These are phyloP conservation scores for Adiantum capillusveneris DNA, from an alignment of 75 land plant genomes.

Conservation along the genomic window DNA sequence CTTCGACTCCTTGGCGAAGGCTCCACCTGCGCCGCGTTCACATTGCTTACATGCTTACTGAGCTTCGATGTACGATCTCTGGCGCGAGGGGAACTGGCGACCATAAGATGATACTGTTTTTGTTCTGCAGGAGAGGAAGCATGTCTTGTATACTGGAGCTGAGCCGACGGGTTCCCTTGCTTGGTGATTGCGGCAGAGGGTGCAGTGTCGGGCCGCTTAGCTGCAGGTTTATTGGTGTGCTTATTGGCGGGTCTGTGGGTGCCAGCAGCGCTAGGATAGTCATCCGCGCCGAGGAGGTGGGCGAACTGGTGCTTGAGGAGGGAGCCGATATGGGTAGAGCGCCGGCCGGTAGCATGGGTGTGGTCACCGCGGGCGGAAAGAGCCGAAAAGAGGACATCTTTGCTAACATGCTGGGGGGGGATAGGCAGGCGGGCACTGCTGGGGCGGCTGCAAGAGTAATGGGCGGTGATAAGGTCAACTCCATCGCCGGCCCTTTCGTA, in stretches of 20 bases:
- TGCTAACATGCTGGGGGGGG: background rate
- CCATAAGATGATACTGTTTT: no score
- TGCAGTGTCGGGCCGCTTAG: background rate
- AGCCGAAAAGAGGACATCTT: background rate
- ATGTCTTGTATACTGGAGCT: no score
- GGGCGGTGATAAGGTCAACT: background rate
- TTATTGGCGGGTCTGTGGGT: background rate
- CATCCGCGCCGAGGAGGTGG: background rate
- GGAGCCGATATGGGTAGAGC: background rate
- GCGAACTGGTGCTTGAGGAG: conserved; percentile 1
- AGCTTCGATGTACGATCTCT: no score
- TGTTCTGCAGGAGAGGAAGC: no score
- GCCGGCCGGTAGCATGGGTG: background rate
- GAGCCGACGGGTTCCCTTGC: no score
- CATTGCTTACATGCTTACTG: no score
- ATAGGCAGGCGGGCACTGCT: background rate
- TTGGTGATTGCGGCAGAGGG: no score
- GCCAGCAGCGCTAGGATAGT: background rate
- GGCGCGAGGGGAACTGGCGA: no score
- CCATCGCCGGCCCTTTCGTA: background rate
- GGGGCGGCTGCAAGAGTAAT: background rate
- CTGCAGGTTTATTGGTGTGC: background rate
- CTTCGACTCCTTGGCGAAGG: no score
- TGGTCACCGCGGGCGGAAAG: conserved; percentile 1
- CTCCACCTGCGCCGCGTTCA: no score